These are phyloP conservation scores for Debaryomyces prosopidis DNA, from an alignment of 805 yeast species.

Conservation along the genomic window DNA sequence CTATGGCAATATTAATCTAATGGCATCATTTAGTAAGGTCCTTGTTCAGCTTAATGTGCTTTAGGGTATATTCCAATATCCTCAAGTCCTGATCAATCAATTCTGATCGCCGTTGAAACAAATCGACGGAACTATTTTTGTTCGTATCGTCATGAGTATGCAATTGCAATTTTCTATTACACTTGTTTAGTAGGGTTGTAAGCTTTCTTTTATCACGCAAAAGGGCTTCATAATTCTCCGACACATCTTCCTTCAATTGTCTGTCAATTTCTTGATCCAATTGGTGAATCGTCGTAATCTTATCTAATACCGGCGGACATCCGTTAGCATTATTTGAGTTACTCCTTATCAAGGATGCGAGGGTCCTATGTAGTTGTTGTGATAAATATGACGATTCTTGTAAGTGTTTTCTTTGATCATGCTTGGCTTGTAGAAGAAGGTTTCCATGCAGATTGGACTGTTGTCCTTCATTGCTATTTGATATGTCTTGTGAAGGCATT, in stretches of 20 bases:
- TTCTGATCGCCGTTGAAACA: slow-evolving; percentile 52
- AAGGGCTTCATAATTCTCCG: slow-evolving; percentile 27
- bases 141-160: neutral
- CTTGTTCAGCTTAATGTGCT: slow-evolving; percentile 13
- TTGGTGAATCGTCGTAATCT: slow-evolving; percentile 42
- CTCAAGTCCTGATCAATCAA: slow-evolving; percentile 69
- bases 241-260: slow-evolving; percentile 36
- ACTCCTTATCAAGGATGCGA: slow-evolving; percentile 21
- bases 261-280: slow-evolving; percentile 36
- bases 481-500: neutral
- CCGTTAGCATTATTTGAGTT: slow-evolving; percentile 22
- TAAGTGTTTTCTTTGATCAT: slow-evolving; percentile 27
- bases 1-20: neutral
- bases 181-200: slow-evolving; percentile 17
- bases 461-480: neutral
- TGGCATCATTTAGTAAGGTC: neutral
- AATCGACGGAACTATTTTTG: neutral
- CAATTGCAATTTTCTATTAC: neutral
- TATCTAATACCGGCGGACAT: slow-evolving; percentile 23
- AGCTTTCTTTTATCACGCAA: slow-evolving; percentile 23
- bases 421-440: slow-evolving; percentile 34
- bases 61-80: slow-evolving; percentile 60
- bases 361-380: slow-evolving; percentile 22
- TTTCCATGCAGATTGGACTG: slow-evolving; percentile 7
- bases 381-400: slow-evolving; percentile 25